Percentiles rank a stretch among this genome's conserved stretches.
Conservation (phyloP, 2,329 filamentous ascomycete species). For the Exserohilum rostratum region DNA sequence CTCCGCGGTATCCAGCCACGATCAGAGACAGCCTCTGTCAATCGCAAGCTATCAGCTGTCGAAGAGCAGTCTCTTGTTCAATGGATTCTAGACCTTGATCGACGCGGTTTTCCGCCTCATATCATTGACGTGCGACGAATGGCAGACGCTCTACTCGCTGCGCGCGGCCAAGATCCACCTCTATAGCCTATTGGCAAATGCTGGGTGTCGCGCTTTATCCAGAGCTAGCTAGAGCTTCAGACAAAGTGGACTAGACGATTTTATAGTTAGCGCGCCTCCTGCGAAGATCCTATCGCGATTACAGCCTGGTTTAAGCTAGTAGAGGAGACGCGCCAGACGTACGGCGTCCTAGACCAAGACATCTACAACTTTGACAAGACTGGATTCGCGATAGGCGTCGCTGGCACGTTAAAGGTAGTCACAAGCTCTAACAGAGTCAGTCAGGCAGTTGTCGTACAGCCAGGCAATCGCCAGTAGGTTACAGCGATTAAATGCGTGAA, state of each 20-base stretch:
- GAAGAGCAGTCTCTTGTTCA: no score
- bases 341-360: no score
- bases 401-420: constrained; percentile 16
- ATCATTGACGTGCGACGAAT: no score
- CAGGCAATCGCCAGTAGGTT: neutral
- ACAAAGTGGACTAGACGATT: constrained; percentile 16
- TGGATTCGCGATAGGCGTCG: constrained; percentile 41
- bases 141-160: no score
- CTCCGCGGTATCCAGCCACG: no score
- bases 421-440: constrained; percentile 5
- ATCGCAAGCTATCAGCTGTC: no score
- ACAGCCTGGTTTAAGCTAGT: no score
- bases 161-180: constrained; percentile 11
- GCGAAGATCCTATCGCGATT: no score
- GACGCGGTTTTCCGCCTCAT: no score
- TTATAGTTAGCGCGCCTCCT: constrained; percentile 8
- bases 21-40: no score
- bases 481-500: constrained; percentile 9
- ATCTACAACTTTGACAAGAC: constrained; percentile 20
- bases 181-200: constrained; percentile 11
- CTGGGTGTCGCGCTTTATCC: constrained; percentile 13
- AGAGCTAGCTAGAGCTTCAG: constrained; percentile 13
- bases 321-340: no score
- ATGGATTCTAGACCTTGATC: no score
- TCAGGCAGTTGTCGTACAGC: neutral